Base-by-base conservation (phyloP, 345 rosid genomes). In the Hirschfeldia incana region DNA sequence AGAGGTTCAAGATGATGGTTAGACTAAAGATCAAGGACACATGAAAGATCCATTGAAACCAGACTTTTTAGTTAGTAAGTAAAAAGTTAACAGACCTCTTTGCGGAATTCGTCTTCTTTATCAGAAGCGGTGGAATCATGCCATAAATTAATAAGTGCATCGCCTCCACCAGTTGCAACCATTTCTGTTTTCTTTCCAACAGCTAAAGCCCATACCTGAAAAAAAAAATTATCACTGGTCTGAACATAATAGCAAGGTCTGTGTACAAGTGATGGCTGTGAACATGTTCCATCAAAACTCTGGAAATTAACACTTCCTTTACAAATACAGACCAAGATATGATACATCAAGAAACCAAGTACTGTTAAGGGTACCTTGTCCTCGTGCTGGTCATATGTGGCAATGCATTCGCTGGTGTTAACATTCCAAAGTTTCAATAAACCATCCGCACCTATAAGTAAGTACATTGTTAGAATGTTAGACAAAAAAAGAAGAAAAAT, bases 141-240 rank as follows among this genome's bases (percentile, higher is more conserved):
- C 98, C 98, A 95, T 69, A 94, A 81, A 81, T 94, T 94, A 80
- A 94, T 84, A 59, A 86, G 84, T 66, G 93, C 94, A 83, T 94
- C 98, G 72, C 93, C 74, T 51, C 98, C 98, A 68, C 98, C 98
- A 33, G 98, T 91, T 65, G 95, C 97, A 80, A 93, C 78, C 87
- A 86, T 88, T 87, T 93, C 97, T 27, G 97, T 91, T 84, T 89
- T 90, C 84, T 86, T 95, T 69, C 99, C 98, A 15, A 95, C 85
- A 65, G 99, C 93, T 88, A 95, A 85, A 73, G 98, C 98, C 98
- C 99, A 95, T 65, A 91, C 87, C 98, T 95, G 84, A 69, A 78
- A 78, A 81, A 80, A 53, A 1, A 63, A 69, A 65, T 66, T 75
- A 27, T 26, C 30, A 68, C 74, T 70, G 81, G 42, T 75, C 82